Base-by-base conservation (phyloP, 2,329 filamentous ascomycete genomes). In the Seiridium unicorne region DNA sequence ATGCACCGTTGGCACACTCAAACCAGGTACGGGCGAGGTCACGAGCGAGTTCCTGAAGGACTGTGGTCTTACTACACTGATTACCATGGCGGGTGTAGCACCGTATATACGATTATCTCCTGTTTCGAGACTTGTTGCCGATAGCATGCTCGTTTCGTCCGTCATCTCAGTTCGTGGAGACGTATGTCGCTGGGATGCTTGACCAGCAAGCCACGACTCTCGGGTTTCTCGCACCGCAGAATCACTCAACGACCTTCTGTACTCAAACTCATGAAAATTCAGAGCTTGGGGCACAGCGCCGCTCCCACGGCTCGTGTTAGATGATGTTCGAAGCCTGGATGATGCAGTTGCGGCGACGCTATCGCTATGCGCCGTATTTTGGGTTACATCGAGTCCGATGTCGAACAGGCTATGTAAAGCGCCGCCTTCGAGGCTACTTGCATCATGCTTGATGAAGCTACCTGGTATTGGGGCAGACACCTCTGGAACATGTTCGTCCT, bases 401-500 rank as follows among this genome's bases (percentile, higher is more conserved):
- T 69, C 67, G 26, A 66, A 53, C 59, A 65, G 54, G 34, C 63
- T 63, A 3, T 65, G 62, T 34, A 61, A 49, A 9, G 62, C 63
- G 6, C 55, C 61, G 10, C 64, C 63, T n/a, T 60, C 62, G 11
- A 60, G 42, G 38, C 57, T 64, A 4, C 57, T 57, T 7, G 65
- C 59, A 18, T 62, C 63, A 38, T 68, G 66, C 10, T 64, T 62
- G 46, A 69, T 62, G 51, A 72, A 70, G 51, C 55, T 69, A 6
- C 70, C 69, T 5, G 70, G 67, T 32, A 72, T 55, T 3, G 70
- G 70, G 5, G 67, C 69, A 3, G 70, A 72, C 10, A 73, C 67
- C 44, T 72, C 62, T 26, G 60, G 56, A 10, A 66, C 61, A 35
- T 63, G 51, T 34, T 64, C 55, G n/a, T 62, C 63, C 10, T 56